Evolutionary conservation across 768 basidiomycete species (phyloP).

Genomic region (Leccinum imitatum): DNA sequence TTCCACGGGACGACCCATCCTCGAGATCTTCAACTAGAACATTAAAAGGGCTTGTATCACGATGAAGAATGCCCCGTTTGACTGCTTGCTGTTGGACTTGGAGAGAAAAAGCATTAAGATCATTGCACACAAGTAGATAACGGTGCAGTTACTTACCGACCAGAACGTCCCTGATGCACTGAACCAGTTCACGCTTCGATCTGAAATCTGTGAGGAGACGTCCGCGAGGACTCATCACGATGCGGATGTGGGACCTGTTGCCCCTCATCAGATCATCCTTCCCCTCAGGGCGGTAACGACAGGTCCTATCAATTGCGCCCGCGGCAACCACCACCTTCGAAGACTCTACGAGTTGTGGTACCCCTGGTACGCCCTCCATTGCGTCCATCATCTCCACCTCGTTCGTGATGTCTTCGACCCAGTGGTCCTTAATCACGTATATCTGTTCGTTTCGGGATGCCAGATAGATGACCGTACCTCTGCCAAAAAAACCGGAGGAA

Average conservation of each 20-base stretch:
- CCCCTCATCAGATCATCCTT: not conserved
- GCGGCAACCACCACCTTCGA: not conserved
- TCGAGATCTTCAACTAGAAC: not conserved
- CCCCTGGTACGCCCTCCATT: not conserved
- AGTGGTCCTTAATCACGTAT: not conserved
- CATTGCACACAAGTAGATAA: not conserved
- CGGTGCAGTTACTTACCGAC: not conserved
- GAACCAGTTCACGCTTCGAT: not conserved
- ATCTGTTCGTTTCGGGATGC: not conserved
- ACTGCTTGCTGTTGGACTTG: not conserved
- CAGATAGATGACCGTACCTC: not conserved
- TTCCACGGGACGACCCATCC: not conserved
- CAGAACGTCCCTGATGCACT: not conserved
- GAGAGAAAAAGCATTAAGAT: not conserved
- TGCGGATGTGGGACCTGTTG: not conserved
- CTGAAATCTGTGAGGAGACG: not conserved
- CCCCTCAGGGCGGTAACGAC: not conserved
- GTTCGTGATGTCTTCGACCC: not conserved
- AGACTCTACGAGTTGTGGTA: not conserved
- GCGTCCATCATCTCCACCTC: not conserved
- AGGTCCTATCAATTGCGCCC: not conserved
- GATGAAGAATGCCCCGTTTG: not conserved
- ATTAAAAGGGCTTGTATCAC: not conserved
- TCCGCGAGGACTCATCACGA: not conserved
- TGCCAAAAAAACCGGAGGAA: not conserved